These are phyloP conservation scores for Russula brevipes DNA, from an alignment of 768 basidiomycete genomes.

Conservation along the genomic window DNA sequence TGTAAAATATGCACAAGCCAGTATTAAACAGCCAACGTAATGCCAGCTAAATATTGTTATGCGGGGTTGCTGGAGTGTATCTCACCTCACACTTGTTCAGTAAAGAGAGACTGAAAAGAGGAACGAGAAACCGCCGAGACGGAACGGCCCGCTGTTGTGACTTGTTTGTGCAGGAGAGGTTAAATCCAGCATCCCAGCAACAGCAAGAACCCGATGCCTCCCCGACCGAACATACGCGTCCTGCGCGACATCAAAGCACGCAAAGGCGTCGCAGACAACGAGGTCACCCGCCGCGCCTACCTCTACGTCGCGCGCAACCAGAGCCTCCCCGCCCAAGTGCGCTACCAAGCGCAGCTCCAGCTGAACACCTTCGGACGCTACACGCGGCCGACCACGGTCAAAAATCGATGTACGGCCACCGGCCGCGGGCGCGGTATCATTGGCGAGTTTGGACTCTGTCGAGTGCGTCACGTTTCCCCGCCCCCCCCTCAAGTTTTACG, in stretches of 20 bases:
- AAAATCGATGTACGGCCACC: slow-evolving; percentile 82
- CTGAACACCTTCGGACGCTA: slow-evolving; percentile 81
- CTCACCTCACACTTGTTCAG: no score
- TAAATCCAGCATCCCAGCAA: not conserved
- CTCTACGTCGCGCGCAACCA: slow-evolving; percentile 92
- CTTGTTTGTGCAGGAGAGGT: not conserved
- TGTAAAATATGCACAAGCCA: not conserved
- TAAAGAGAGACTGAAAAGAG: no score
- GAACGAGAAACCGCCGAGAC: no score
- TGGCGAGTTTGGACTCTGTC: slow-evolving; percentile 79
- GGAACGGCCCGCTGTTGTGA: not conserved
- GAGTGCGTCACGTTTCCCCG: slow-evolving; percentile 43
- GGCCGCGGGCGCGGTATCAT: slow-evolving; percentile 86
- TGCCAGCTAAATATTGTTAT: no score
- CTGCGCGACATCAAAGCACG: slow-evolving; percentile 78
- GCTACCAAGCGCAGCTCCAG: slow-evolving; percentile 92
- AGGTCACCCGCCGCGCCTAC: slow-evolving; percentile 83
- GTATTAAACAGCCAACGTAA: not conserved
- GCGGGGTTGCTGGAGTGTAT: no score
- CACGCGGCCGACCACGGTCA: slow-evolving; percentile 80
- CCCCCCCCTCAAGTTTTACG: not conserved
- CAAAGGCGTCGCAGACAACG: slow-evolving; percentile 62
- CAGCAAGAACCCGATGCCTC: slow-evolving; percentile 1
- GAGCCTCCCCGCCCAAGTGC: slow-evolving; percentile 78
- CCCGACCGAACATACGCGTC: slow-evolving; percentile 44